These are phyloP conservation scores for Penicillium cinerascens DNA, from an alignment of 495 filamentous ascomycete species.

Conservation along the genomic window DNA sequence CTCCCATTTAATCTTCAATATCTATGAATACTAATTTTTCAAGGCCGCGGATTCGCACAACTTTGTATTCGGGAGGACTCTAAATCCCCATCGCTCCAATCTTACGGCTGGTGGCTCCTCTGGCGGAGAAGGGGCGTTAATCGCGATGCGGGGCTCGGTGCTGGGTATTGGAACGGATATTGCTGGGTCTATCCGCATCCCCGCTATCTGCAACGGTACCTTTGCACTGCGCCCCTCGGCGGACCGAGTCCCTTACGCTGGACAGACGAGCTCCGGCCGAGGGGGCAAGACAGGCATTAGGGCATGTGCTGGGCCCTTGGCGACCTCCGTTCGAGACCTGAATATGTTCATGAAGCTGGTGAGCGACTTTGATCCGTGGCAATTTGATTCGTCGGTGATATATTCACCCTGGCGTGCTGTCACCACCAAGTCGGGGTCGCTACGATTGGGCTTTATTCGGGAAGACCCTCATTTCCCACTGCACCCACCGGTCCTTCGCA, in stretches of 20 bases:
- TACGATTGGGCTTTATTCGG: slow-evolving; percentile 11
- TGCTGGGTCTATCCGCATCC: slow-evolving; percentile 53
- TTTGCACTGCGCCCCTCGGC: slow-evolving; percentile 31
- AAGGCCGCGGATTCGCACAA: slow-evolving; percentile 19
- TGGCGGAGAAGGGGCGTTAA: slow-evolving; percentile 58
- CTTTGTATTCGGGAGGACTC: slow-evolving; percentile 51
- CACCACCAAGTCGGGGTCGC: background rate
- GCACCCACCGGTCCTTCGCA: slow-evolving; percentile 18
- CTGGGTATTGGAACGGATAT: slow-evolving; percentile 58
- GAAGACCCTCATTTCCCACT: slow-evolving; percentile 16
- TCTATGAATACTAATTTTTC: background rate
- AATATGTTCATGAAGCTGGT: slow-evolving; percentile 41
- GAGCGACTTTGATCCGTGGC: slow-evolving; percentile 4
- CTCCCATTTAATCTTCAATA: background rate
- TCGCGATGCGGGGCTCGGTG: slow-evolving; percentile 50
- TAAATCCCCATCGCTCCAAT: slow-evolving; percentile 52
- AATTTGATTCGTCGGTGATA: slow-evolving; percentile 5
- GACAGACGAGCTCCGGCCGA: slow-evolving; percentile 34
- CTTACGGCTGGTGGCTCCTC: slow-evolving; percentile 50
- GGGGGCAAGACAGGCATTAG: slow-evolving; percentile 8
- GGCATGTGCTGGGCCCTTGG: slow-evolving; percentile 48
- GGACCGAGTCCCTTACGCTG: slow-evolving; percentile 26
- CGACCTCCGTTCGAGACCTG: slow-evolving; percentile 51
- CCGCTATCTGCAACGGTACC: slow-evolving; percentile 42
- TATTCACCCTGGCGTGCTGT: slow-evolving; percentile 16